Conservation (phyloP, 2,329 filamentous ascomycete genomes). For the Periconia macrospinosa region DNA sequence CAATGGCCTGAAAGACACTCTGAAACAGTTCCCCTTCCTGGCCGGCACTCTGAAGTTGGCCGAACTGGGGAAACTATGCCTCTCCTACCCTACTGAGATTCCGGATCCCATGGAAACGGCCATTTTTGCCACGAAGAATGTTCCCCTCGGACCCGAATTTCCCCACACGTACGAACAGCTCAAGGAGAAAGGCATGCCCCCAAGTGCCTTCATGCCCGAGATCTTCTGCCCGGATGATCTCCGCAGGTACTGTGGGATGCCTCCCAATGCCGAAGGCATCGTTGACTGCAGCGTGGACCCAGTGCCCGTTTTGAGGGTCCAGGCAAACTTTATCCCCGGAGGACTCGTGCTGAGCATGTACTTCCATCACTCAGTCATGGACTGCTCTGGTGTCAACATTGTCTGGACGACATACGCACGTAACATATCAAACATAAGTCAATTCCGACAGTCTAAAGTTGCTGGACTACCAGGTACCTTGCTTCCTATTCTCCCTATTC, state of each 20-base stretch:
- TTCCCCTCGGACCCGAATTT: slow-evolving; percentile 14
- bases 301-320: slow-evolving; percentile 32
- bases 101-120: slow-evolving; percentile 16
- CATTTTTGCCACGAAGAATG: slow-evolving; percentile 25
- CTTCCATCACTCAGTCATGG: slow-evolving; percentile 35
- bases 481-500: not conserved
- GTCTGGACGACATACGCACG: slow-evolving; percentile 30
- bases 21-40: slow-evolving; percentile 32
- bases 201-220: slow-evolving; percentile 29
- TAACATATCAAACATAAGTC: slow-evolving; percentile 22
- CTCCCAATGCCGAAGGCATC: slow-evolving; percentile 30
- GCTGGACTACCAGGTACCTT: slow-evolving; percentile 4
- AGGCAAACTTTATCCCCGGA: slow-evolving; percentile 39
- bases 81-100: slow-evolving; percentile 27
- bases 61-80: slow-evolving; percentile 27
- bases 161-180: slow-evolving; percentile 34
- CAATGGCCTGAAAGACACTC: slow-evolving; percentile 24
- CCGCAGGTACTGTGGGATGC: slow-evolving; percentile 21
- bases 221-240: slow-evolving; percentile 36
- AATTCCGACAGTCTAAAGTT: not conserved
- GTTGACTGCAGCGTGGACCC: slow-evolving; percentile 26
- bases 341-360: slow-evolving; percentile 40
- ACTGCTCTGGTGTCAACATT: slow-evolving; percentile 31
- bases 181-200: slow-evolving; percentile 35
- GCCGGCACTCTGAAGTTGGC: slow-evolving; percentile 33